Evolutionary conservation across 768 basidiomycete genomes (phyloP).

Genomic region (Hygrophoropsis aurantiaca): DNA sequence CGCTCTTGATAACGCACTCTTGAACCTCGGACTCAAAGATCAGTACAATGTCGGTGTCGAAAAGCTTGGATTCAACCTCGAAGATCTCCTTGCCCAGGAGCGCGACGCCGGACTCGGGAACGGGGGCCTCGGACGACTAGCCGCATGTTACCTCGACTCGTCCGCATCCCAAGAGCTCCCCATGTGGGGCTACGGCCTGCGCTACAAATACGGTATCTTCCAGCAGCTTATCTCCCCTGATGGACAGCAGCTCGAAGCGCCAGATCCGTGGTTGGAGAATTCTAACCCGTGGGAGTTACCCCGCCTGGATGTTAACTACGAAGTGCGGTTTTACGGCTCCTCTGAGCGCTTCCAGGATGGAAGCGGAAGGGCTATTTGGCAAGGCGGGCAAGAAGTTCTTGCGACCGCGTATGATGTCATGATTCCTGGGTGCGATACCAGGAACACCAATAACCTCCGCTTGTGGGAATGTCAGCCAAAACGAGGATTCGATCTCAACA

Average conservation of each 20-base stretch:
- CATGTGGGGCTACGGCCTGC: slow-evolving; percentile 91
- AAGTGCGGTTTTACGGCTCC: slow-evolving; percentile 86
- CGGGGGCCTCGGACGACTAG: slow-evolving; percentile 92
- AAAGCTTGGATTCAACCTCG: slow-evolving; percentile 86
- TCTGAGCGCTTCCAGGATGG: slow-evolving; percentile 67
- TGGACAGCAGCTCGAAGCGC: slow-evolving; percentile 84
- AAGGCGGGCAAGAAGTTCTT: slow-evolving; percentile 90
- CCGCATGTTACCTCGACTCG: slow-evolving; percentile 97
- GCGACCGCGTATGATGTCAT: slow-evolving; percentile 95
- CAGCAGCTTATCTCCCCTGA: slow-evolving; percentile 85
- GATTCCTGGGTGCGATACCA: slow-evolving; percentile 80
- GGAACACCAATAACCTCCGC: slow-evolving; percentile 87
- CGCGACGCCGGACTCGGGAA: slow-evolving; percentile 95
- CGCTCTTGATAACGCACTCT: slow-evolving; percentile 75
- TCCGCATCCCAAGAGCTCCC: slow-evolving; percentile 88
- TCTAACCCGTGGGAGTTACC: slow-evolving; percentile 90
- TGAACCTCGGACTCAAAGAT: slow-evolving; percentile 86
- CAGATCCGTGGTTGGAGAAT: slow-evolving; percentile 89
- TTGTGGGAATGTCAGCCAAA: slow-evolving; percentile 86
- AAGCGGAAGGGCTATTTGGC: slow-evolving; percentile 66
- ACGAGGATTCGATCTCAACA: slow-evolving; percentile 89
- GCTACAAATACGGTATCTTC: slow-evolving; percentile 97
- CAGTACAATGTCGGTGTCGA: slow-evolving; percentile 66
- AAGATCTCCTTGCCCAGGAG: slow-evolving; percentile 85
- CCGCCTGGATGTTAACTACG: slow-evolving; percentile 80